Evolutionary conservation across 73 alveolate genomes (phyloP), one percentile per base, ranked within the genome.

Genomic region (Paraurostyla sp.): DNA sequence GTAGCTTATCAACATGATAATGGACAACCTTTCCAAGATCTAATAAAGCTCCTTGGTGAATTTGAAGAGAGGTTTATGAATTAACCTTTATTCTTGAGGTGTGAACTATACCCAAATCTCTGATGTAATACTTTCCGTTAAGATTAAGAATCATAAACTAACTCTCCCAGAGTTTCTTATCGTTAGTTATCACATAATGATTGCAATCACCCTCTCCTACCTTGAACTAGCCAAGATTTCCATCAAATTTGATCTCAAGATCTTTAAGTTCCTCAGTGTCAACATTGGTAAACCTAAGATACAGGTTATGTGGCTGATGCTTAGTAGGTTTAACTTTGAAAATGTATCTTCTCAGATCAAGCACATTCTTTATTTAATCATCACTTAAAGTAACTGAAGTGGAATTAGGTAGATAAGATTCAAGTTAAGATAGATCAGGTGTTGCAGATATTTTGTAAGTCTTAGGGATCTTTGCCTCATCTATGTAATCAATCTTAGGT

Each of bases 181-280:
- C 89, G 30, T 78, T 78, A 46, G 52, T 16, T 33, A 78, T 78
- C 16, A 43, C 33, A 40, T 29, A 78, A 22, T 78, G 78, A 78
- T 78, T 78, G 80, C 78, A 43, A 25, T 78, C 89, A n/a, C 89
- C 89, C 78, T 78, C 89, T 42, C 89, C 89, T 0, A 78, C 89
- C 33, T 78, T 78, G 78, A 78, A 78, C 22, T 43, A 30, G 22
- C 80, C 76, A 1, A 51, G 71, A 27, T 78, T 54, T 2, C 89
- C 89, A 35, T 78, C 80, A 54, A 78, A 78, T 23, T 51, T 52
- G 22, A 78, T 78, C 45, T 51, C 78, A 7, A 54, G 27, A 35
- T 78, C 78, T 38, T 78, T 78, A 1, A 78, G 60, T 78, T 78
- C 89, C 7, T 78, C 89, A 20, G 89, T 78, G 58, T 78, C 89